phyloP scores from a whole-genome alignment of 305 asterid species.

The Fraxinus xanthoxyloides region DNA sequence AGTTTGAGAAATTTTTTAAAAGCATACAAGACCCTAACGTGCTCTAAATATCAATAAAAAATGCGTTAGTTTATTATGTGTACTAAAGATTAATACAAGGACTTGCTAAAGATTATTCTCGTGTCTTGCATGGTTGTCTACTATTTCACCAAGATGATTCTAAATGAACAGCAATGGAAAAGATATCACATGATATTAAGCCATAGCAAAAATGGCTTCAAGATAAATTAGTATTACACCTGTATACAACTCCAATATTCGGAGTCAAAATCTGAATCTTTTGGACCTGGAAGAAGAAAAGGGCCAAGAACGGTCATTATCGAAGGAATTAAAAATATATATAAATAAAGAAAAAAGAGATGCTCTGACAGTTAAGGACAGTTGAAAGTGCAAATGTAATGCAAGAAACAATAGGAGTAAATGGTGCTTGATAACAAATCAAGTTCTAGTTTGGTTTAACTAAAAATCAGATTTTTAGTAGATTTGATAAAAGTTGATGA shows the following conservation, averaged over 20 bases:
- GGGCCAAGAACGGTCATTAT: background rate
- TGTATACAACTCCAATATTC: constrained; percentile 93
- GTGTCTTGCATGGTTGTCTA: background rate
- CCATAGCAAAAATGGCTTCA: background rate
- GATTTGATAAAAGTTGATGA: background rate
- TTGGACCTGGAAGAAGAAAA: constrained; percentile 57
- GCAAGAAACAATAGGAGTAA: background rate
- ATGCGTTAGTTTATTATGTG: background rate
- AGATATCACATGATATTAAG: background rate
- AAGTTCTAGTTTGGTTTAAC: background rate
- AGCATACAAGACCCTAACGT: background rate
- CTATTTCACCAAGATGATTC: background rate
- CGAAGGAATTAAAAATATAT: background rate
- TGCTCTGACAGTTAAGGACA: background rate
- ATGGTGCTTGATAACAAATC: background rate
- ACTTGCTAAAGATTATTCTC: background rate
- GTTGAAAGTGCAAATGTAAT: background rate
- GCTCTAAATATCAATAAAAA: background rate
- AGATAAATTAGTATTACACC: constrained; percentile 33
- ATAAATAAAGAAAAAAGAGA: background rate
- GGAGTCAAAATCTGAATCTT: constrained; percentile 95
- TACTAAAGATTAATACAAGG: background rate
- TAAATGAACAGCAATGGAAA: background rate
- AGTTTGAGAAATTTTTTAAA: background rate
- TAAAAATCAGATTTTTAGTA: background rate